Percentiles rank a stretch among this genome's conserved stretches.
Conservation (phyloP, 208 protist species). For the Acanthamoeba healyi region DNA sequence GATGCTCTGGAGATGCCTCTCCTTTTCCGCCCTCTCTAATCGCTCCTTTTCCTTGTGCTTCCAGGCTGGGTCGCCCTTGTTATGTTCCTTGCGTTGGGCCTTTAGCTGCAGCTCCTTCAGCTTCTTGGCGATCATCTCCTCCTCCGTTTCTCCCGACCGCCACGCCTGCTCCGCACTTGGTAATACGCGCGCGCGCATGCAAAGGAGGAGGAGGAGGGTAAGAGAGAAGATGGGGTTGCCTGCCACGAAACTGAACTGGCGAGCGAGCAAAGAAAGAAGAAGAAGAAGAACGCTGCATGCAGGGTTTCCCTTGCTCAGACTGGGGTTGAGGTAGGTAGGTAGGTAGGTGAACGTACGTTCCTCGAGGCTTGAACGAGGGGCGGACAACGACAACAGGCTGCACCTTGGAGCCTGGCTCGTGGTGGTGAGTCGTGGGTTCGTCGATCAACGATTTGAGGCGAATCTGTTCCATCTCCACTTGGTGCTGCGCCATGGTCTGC, state of each 20-base stretch:
- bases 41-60: conserved; percentile 22
- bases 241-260: too few species aligned
- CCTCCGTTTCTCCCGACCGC: neutral
- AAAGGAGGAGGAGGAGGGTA: neutral
- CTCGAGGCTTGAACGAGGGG: neutral
- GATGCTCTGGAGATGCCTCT: neutral
- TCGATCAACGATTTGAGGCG: neutral
- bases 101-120: neutral
- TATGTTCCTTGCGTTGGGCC: neutral
- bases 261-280: neutral
- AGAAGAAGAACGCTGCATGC: too few species aligned
- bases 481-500: neutral
- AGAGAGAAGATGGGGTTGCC: neutral
- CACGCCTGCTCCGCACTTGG: conserved; percentile 9
- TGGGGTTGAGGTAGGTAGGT: too few species aligned
- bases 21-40: neutral
- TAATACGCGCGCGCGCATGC: neutral
- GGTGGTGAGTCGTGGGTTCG: too few species aligned
- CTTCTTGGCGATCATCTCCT: conserved; percentile 28
- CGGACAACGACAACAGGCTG: neutral
- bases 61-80: neutral
- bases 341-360: neutral
- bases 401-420: neutral
- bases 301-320: too few species aligned
- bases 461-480: neutral